These are phyloP conservation scores for Stereum hirsutum DNA, from an alignment of 1,284 basidiomycete genomes.

Conservation along the genomic window DNA sequence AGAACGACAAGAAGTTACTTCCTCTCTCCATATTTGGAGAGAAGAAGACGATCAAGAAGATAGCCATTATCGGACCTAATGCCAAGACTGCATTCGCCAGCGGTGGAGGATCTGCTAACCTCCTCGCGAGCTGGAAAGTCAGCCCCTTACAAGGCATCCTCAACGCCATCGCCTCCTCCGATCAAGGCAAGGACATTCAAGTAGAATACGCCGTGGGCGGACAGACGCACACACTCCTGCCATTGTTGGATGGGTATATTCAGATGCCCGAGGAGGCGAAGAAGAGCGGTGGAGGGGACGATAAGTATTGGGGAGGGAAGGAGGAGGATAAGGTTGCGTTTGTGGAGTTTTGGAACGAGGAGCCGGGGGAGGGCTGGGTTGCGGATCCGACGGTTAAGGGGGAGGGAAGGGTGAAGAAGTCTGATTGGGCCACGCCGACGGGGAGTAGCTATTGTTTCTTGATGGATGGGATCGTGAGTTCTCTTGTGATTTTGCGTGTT, in stretches of 20 bases:
- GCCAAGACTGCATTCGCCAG: constrained; percentile 39
- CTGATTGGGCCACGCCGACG: constrained; percentile 28
- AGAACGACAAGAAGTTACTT: constrained; percentile 45
- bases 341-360: constrained; percentile 36
- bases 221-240: constrained; percentile 26
- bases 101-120: constrained; percentile 38
- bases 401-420: constrained; percentile 13
- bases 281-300: no score
- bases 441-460: constrained; percentile 25
- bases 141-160: constrained; percentile 48
- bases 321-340: constrained; percentile 20
- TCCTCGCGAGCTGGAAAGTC: constrained; percentile 36
- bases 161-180: no score
- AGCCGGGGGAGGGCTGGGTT: constrained; percentile 23
- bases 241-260: constrained; percentile 37
- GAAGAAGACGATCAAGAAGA: constrained; percentile 22
- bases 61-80: constrained; percentile 47
- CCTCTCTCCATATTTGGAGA: no score
- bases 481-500: neutral
- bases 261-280: constrained; percentile 17
- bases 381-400: constrained; percentile 14
- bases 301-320: no score
- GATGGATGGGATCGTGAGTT: constrained; percentile 27
- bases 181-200: constrained; percentile 34
- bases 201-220: constrained; percentile 42